Percentiles rank a stretch among this genome's conserved stretches.
Evolutionary conservation across 495 filamentous ascomycete species (phyloP).

Genomic region (Daldinia concentrica): DNA sequence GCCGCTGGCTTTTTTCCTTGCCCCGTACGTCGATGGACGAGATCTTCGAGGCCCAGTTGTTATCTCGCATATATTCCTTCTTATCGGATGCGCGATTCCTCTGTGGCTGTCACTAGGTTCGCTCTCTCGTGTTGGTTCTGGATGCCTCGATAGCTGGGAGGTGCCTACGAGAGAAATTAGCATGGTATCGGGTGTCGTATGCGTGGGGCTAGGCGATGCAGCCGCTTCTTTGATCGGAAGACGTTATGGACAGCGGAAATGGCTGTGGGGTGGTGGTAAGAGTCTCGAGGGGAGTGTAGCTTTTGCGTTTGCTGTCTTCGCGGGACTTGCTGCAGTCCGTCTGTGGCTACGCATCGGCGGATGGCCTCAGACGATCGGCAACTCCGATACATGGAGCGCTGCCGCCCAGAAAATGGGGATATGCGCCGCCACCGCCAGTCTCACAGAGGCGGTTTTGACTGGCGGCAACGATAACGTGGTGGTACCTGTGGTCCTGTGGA

Average conservation of each 20-base stretch:
- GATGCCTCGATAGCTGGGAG: constrained; percentile 75
- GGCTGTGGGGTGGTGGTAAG: constrained; percentile 97
- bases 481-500: constrained; percentile 94
- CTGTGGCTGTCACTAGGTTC: constrained; percentile 86
- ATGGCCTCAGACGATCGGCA: constrained; percentile 64
- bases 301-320: constrained; percentile 80
- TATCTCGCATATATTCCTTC: constrained; percentile 92
- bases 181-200: constrained; percentile 91
- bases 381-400: constrained; percentile 28
- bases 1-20: constrained; percentile 83
- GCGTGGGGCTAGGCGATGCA: constrained; percentile 94
- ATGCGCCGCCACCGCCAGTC: constrained; percentile 82
- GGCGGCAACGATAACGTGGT: constrained; percentile 99
- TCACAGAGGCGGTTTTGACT: constrained; percentile 94
- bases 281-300: constrained; percentile 90
- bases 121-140: constrained; percentile 62
- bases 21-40: constrained; percentile 92
- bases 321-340: constrained; percentile 75
- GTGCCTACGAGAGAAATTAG: constrained; percentile 74
- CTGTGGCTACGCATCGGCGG: constrained; percentile 78
- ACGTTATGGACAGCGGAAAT: constrained; percentile 86
- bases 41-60: constrained; percentile 95
- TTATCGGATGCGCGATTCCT: constrained; percentile 95
- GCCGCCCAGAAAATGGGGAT: constrained; percentile 65
- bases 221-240: constrained; percentile 92